These are phyloP conservation scores for Fusarium coffeatum DNA, from an alignment of 2,329 filamentous ascomycete genomes.

Conservation along the genomic window DNA sequence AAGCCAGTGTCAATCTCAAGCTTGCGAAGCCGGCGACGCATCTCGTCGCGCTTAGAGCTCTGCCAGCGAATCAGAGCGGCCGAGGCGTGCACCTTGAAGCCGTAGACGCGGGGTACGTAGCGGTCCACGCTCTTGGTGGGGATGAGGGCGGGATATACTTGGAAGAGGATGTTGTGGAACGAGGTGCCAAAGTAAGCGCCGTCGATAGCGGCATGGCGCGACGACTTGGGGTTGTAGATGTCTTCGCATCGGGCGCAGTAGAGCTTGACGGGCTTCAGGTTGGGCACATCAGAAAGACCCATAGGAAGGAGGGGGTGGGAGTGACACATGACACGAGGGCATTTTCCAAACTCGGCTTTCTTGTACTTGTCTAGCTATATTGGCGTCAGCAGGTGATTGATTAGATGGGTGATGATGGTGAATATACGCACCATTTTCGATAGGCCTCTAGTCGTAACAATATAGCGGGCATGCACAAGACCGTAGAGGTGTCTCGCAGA, in stretches of 20 bases:
- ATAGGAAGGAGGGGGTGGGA: slow-evolving; percentile 93
- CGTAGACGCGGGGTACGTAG: slow-evolving; percentile 91
- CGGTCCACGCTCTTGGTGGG: slow-evolving; percentile 86
- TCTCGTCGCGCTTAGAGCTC: slow-evolving; percentile 80
- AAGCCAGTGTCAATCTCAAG: slow-evolving; percentile 84
- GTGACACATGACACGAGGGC: slow-evolving; percentile 94
- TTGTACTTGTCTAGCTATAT: slow-evolving; percentile 98
- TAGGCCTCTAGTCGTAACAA: slow-evolving; percentile 92
- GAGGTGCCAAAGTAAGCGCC: slow-evolving; percentile 98
- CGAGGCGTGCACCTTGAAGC: slow-evolving; percentile 93
- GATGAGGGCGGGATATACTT: slow-evolving; percentile 92
- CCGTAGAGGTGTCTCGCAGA: slow-evolving; percentile 95
- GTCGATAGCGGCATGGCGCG: slow-evolving; percentile 93
- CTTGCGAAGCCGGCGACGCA: slow-evolving; percentile 79
- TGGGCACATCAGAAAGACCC: slow-evolving; percentile 90
- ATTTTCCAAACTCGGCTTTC: slow-evolving; percentile 97
- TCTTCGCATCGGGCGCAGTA: slow-evolving; percentile 98
- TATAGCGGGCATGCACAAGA: slow-evolving; percentile 94
- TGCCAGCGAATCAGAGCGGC: slow-evolving; percentile 94
- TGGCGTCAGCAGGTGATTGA: slow-evolving; percentile 1
- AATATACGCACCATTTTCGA: slow-evolving; percentile 84
- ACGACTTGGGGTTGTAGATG: slow-evolving; percentile 98
- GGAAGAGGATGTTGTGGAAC: slow-evolving; percentile 99
- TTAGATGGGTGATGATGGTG: neutral
- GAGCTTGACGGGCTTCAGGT: slow-evolving; percentile 91